Base-by-base conservation (phyloP, 2,329 filamentous ascomycete genomes). In the Immersiporthe knoxdaviesiana region DNA sequence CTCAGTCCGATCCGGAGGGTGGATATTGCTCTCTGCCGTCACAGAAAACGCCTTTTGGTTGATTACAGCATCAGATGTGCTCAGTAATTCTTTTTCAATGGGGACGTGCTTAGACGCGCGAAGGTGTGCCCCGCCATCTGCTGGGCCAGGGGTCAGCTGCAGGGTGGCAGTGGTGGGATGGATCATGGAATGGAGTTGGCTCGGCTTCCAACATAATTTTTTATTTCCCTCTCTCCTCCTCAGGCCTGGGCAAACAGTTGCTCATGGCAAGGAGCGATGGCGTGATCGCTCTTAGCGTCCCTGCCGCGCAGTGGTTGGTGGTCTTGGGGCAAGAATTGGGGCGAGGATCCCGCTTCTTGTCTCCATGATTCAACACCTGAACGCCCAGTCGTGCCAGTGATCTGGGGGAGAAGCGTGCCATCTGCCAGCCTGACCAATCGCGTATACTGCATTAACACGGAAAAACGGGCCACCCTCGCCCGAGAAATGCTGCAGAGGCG, bases 251-350 rank as follows among this genome's bases (percentile, higher is more conserved):
- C 56, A 12, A 41, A 50, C 32, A 70, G 52, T 67, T 65, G 47
- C 67, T 67, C 69, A 69, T 65, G 12, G 39, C 59, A 41, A 64
- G 67, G 65, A 68, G 66, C 68, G 68, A 72, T 72, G 66, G 68
- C 71, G 71, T 70, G 68, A 72, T 72, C 64, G 66, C 59, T 62
- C 50, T 67, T 71, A 71, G 64, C 61, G 68, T 52, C 39, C 61
- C 27, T 30, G 61, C 61, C 39, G 41, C 24, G 27, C 52, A 65
- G 47, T 64, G 67, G 60, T 71, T 37, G 41, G 52, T 32, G 24
- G 24, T 56, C 52, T 56, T 27, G 52, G 52, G 58, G 56, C 61
- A 44, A 65, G 44, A 18, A 14, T 59, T 60, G 37, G 66, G 60
- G 60, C 60, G 39, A 44, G 39, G 24, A 64, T 63, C 63, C 61